Percentiles rank a stretch among this genome's conserved stretches.
Evolutionary conservation across 805 yeast species (phyloP).

Genomic region (Helenozyma rhizophorensis): DNA sequence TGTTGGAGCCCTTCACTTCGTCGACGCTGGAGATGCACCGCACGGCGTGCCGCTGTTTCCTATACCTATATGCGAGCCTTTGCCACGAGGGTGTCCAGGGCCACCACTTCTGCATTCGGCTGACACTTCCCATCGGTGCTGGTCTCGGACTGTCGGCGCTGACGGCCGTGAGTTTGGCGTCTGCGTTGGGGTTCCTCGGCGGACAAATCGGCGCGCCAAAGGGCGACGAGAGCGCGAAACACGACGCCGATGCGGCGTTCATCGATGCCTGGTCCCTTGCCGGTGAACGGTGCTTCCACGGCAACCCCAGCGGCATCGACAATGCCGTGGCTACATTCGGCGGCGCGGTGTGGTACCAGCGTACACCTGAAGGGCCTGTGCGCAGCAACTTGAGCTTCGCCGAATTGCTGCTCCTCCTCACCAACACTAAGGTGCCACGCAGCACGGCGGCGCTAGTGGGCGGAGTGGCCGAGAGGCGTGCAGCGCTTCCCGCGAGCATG

Average conservation of each 20-base stretch:
- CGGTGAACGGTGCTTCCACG: conserved; percentile 95
- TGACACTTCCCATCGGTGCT: conserved; percentile 92
- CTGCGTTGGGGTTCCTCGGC: conserved; percentile 65
- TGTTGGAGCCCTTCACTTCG: conserved; percentile 41
- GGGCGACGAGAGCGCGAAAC: conserved; percentile 35
- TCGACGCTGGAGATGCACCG: conserved; percentile 58
- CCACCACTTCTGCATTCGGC: conserved; percentile 60
- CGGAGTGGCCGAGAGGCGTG: conserved; percentile 56
- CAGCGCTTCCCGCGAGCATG: conserved; percentile 51
- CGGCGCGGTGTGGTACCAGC: conserved; percentile 89
- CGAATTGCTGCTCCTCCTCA: conserved; percentile 64
- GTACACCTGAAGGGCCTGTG: conserved; percentile 45
- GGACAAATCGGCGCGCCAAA: conserved; percentile 45
- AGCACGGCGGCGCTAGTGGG: conserved; percentile 82
- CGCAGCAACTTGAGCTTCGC: conserved; percentile 73
- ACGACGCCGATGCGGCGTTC: conserved; percentile 45
- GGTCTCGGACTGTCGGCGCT: conserved; percentile 96
- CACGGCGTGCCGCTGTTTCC: conserved; percentile 76
- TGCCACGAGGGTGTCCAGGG: conserved; percentile 48
- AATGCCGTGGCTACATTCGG: conserved; percentile 95
- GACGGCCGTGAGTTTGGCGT: conserved; percentile 74
- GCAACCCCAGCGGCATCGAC: conserved; percentile 95
- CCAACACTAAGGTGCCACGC: conserved; percentile 85
- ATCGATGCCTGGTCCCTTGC: conserved; percentile 85
- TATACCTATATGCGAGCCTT: conserved; percentile 66